phyloP scores from a whole-genome alignment of 306 rosid genomes.

The Spatholobus suberectus region DNA sequence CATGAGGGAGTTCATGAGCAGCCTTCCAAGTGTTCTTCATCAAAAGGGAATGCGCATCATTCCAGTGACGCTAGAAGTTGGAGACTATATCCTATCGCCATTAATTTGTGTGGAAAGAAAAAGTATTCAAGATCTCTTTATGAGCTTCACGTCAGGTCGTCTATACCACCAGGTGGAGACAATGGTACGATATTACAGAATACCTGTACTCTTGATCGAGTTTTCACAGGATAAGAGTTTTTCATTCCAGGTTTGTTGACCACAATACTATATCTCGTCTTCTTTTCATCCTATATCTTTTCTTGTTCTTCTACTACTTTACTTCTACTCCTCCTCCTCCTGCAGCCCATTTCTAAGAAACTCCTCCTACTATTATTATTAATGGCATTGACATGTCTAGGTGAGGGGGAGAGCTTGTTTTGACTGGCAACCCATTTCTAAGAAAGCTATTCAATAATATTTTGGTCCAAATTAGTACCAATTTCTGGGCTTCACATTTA shows the following conservation, averaged over 20 bases:
- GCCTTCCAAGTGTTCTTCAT: conserved; percentile 98
- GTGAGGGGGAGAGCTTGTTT: background rate
- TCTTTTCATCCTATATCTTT: background rate
- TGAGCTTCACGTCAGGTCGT: conserved; percentile 98
- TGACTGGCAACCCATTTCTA: background rate
- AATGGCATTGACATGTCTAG: conserved; percentile 13
- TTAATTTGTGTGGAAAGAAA: conserved; percentile 95
- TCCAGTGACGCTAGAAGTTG: conserved; percentile 96
- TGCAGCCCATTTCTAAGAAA: background rate
- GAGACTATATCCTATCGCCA: conserved; percentile 96
- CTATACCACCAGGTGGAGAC: conserved; percentile 96
- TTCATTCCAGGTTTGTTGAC: conserved; percentile 85
- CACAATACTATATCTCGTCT: background rate
- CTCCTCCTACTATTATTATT: background rate
- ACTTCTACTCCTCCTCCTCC: background rate
- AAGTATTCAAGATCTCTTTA: conserved; percentile 96
- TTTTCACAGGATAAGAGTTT: conserved; percentile 97
- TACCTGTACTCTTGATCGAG: conserved; percentile 94
- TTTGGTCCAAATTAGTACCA: background rate
- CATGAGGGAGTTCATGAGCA: conserved; percentile 99
- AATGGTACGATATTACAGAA: conserved; percentile 92
- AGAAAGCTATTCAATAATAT: conserved; percentile 4
- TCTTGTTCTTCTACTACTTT: background rate
- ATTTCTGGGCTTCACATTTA: background rate
- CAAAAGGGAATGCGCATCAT: conserved; percentile 92